A percentile compares a stretch with the other conserved stretches of the same genome.
Conservation (phyloP, 345 rosid genomes). For the Bruguiera parviflora region DNA sequence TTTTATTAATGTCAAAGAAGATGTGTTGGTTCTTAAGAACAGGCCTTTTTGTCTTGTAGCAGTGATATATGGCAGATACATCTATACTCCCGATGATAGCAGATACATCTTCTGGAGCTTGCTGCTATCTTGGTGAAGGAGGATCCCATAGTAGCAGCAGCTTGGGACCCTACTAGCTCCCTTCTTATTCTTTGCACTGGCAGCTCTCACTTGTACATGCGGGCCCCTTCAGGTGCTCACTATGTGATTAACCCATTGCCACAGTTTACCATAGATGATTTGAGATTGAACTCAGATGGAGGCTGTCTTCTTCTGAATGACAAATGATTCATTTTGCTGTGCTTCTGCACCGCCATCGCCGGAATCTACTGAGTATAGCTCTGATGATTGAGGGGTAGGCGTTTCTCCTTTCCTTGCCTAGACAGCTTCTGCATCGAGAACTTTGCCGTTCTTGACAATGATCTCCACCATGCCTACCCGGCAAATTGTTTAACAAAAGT, state of each 20-base stretch:
- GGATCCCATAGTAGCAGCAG: conserved; percentile 82
- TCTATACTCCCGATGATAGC: conserved; percentile 89
- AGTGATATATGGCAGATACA: conserved; percentile 58
- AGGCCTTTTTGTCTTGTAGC: conserved; percentile 94
- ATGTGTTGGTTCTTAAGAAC: conserved; percentile 16
- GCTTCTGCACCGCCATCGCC: conserved; percentile 64
- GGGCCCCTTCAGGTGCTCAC: conserved; percentile 93
- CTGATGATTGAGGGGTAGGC: conserved; percentile 53
- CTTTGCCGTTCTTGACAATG: no score
- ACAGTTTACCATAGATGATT: conserved; percentile 59
- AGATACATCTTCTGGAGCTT: conserved; percentile 66
- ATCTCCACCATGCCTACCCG: no score
- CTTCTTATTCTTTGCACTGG: conserved; percentile 86
- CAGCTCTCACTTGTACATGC: conserved; percentile 87
- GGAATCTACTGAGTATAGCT: conserved; percentile 87
- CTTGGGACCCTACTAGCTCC: conserved; percentile 83
- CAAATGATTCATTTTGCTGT: conserved; percentile 84
- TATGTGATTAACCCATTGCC: conserved; percentile 74
- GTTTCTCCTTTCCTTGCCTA: neutral
- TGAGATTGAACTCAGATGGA: conserved; percentile 90
- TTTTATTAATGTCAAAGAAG: no score
- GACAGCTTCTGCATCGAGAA: neutral
- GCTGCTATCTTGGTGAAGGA: conserved; percentile 90
- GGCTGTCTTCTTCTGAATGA: conserved; percentile 91
- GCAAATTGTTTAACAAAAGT: no score